A percentile compares a stretch with the other conserved stretches of the same genome.
Conservation (phyloP, 352 stramenopile genomes). For the Phytophthora nicotianae region DNA sequence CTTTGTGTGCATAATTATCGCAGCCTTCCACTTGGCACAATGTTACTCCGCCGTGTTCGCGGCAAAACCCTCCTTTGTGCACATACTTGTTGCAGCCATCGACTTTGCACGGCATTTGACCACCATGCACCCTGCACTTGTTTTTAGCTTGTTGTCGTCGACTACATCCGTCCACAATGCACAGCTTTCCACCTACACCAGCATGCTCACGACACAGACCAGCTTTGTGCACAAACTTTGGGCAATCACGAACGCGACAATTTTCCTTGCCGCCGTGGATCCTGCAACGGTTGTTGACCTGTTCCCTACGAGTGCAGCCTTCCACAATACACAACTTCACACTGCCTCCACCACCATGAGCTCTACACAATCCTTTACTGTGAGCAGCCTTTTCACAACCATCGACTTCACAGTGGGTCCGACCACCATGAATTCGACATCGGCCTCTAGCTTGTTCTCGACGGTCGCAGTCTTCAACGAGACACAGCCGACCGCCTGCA, state of each 20-base stretch:
- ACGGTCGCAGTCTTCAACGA: slow-evolving; percentile 18
- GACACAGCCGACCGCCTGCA: slow-evolving; percentile 15
- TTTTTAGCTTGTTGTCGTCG: slow-evolving; percentile 67
- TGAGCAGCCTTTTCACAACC: slow-evolving; percentile 57
- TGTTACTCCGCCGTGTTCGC: slow-evolving; percentile 64
- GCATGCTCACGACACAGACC: slow-evolving; percentile 58
- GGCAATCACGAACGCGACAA: slow-evolving; percentile 44
- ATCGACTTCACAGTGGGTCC: slow-evolving; percentile 37
- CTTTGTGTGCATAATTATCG: slow-evolving; percentile 71
- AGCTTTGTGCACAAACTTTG: slow-evolving; percentile 15
- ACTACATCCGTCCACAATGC: slow-evolving; percentile 49
- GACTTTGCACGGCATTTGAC: slow-evolving; percentile 63
- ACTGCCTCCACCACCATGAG: slow-evolving; percentile 53
- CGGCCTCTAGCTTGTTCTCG: slow-evolving; percentile 18
- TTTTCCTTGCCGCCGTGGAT: slow-evolving; percentile 63
- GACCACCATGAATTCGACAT: slow-evolving; percentile 22
- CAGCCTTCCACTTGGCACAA: slow-evolving; percentile 64
- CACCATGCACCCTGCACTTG: slow-evolving; percentile 61
- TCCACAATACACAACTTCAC: slow-evolving; percentile 32
- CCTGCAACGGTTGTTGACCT: slow-evolving; percentile 52
- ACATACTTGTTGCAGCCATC: slow-evolving; percentile 69
- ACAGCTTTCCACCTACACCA: slow-evolving; percentile 51
- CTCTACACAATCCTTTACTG: slow-evolving; percentile 53
- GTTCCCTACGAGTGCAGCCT: slow-evolving; percentile 17
- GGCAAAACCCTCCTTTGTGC: slow-evolving; percentile 64